Base-by-base conservation (phyloP, 2,329 filamentous ascomycete genomes). In the Epichloe sylvatica region DNA sequence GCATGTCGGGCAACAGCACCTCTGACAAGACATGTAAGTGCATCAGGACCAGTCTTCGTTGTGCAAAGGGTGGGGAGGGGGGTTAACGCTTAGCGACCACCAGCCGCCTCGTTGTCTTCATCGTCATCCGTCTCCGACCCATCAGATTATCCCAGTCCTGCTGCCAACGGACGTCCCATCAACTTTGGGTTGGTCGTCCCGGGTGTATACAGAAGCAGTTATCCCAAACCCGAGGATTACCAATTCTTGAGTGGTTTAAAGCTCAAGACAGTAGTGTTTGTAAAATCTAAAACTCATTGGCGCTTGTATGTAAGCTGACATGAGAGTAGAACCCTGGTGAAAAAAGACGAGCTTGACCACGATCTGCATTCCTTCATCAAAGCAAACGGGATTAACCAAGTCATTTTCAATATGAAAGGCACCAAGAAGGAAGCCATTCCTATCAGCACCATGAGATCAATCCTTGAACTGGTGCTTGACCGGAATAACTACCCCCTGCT, bases 381-480 rank as follows among this genome's bases (percentile, higher is more conserved):
- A 37, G 64, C 70, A 5, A 79, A 84, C 56, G 74, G 73, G 53
- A 91, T 95, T 59, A 74, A 74, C 42, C 87, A 94, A 57, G 71
- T 81, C 55, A 73, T 86, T 40, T 83, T 94, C 59, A 77, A 83
- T 56, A 85, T 96, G 72, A 78, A 82, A 53, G 84, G 89, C n/a
- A 95, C 94, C 56, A 95, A 96, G 66, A 89, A 90, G 57, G 73
- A 83, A 49, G 74, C 75, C 8, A 87, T 87, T 36, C 77, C 84
- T 0, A 62, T 78, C 7, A 65, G 72, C 42, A 79, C 81, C 25
- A 87, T 95, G 75, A 74, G 76, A 53, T 70, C 77, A 7, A 87
- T 91, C 43, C 73, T 94, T 23, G 71, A 77, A 12, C 69, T 91
- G 40, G 76, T 91, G 39, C 72, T 91, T 48, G 78, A 94, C 60